Percentiles rank a stretch among this genome's conserved stretches.
phyloP scores from a whole-genome alignment of 371 early-diverging fungal genomes.

The Actinomucor elegans region DNA sequence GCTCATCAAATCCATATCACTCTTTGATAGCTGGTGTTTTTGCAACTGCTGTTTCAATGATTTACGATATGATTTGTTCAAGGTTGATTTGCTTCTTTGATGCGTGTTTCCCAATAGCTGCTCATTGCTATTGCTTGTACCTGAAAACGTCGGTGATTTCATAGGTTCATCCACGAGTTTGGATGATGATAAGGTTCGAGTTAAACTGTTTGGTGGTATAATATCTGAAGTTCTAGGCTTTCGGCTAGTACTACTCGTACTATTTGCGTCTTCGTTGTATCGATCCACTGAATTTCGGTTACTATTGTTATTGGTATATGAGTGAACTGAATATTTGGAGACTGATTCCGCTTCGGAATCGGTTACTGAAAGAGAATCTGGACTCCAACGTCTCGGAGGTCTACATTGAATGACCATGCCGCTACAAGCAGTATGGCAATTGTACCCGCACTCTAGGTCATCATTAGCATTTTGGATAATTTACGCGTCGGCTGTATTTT shows the following conservation, averaged over 20 bases:
- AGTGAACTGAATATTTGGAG: slow-evolving; percentile 27
- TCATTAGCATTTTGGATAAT: not conserved
- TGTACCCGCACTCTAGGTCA: slow-evolving; percentile 39
- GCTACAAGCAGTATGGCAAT: slow-evolving; percentile 37
- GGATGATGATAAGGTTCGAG: not conserved
- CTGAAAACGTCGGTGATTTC: slow-evolving; percentile 27
- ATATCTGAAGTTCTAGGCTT: slow-evolving; percentile 3
- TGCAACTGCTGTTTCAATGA: slow-evolving; percentile 21
- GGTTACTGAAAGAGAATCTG: slow-evolving; percentile 41
- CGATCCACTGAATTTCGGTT: slow-evolving; percentile 7
- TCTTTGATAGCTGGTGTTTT: slow-evolving; percentile 4
- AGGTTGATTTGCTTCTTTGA: not conserved
- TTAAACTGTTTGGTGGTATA: not conserved
- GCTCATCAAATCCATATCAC: slow-evolving; percentile 7
- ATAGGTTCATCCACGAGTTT: slow-evolving; percentile 15
- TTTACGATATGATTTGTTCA: slow-evolving; percentile 24
- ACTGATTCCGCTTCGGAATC: slow-evolving; percentile 49
- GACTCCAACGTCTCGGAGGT: slow-evolving; percentile 30
- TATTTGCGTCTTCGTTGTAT: slow-evolving; percentile 2
- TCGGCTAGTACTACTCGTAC: slow-evolving; percentile 4
- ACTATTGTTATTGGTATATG: too few species aligned
- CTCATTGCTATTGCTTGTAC: slow-evolving; percentile 1
- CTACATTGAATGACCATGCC: slow-evolving; percentile 42
- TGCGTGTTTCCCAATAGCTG: not conserved
- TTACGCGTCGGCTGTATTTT: slow-evolving; percentile 4